phyloP scores from a whole-genome alignment of 306 rosid genomes.

The Cyclanthera cordifolia region DNA sequence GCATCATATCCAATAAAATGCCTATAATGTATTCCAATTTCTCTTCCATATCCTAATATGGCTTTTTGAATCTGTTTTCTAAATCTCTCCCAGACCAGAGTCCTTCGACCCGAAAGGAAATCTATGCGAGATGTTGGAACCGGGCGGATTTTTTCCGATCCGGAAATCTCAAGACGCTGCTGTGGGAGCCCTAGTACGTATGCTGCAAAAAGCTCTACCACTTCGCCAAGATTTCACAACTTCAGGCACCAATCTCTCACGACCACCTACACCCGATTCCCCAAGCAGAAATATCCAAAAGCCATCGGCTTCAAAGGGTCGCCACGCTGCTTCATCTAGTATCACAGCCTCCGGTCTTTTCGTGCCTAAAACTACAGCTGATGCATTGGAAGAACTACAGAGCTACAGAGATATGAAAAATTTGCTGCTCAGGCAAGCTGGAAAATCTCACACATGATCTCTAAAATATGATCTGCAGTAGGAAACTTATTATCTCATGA shows the following conservation, averaged over 20 bases:
- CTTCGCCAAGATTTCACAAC: conserved; percentile 46
- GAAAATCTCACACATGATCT: background rate
- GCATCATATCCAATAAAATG: background rate
- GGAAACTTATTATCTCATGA: background rate
- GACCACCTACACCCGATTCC: conserved; percentile 23
- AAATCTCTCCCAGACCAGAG: conserved; percentile 12
- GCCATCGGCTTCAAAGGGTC: conserved; percentile 1
- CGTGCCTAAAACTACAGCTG: conserved; percentile 47
- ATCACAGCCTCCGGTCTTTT: conserved; percentile 28
- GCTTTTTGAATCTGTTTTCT: background rate
- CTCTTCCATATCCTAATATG: background rate
- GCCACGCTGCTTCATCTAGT: conserved; percentile 25
- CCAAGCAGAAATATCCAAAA: conserved; percentile 21
- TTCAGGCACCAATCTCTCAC: conserved; percentile 24
- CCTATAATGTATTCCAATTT: background rate
- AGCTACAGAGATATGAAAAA: conserved; percentile 60
- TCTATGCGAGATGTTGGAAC: conserved; percentile 12
- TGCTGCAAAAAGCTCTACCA: conserved; percentile 73
- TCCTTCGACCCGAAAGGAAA: conserved; percentile 17
- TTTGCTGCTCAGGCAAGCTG: conserved; percentile 32
- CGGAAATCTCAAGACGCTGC: conserved; percentile 71
- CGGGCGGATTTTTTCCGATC: conserved; percentile 44
- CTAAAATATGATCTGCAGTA: background rate
- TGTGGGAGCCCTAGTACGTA: conserved; percentile 60
- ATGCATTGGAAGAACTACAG: conserved; percentile 79